Base-by-base conservation (phyloP, 768 basidiomycete genomes). In the Leucosporidium yakuticum region DNA sequence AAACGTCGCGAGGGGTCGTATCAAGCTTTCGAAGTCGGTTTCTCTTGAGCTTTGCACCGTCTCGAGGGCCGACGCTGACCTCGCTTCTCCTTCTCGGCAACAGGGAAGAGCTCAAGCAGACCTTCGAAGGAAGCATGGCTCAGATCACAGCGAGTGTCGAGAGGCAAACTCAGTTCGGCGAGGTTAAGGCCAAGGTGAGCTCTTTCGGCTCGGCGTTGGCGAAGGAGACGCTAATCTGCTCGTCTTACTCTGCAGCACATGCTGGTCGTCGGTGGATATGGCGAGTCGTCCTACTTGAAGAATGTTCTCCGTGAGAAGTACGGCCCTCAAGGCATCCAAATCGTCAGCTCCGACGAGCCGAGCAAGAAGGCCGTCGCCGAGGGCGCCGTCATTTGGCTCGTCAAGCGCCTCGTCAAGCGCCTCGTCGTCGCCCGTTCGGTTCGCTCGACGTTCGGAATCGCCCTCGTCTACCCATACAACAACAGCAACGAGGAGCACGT, bases 241-340 rank as follows among this genome's bases (percentile, higher is more conserved):
- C 9, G 8, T 31, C 51, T 59, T 44, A 4, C 1, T 17, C 12
- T 23, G 23, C 62, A 68, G 69, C 57, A 62, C 58, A 60, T 70
- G 27, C 29, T 70, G 19, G 65, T 70, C 39, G 34, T 62, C 0
- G 69, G 69, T 59, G 69, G 70, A 8, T 71, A 68, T 48, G 64
- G 64, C 32, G 67, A 71, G 25, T 65, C 67, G 11, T 61, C 70
- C 1, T 71, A 71, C 51, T 51, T 71, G 8, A 34, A 68, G 20
- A 23, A 25, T 5, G 60, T 64, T 0, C 53, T 71, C 4, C 48
- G 29, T 2, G 58, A 68, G 12, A 36, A 50, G 1, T 65, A 65
- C 62, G 34, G 27, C 9, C 25, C 47, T 7, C 27, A 4, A 4
- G 64, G 53, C 39, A 50, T 50, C 2, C 14, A 15, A 1, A 34